Conservation (phyloP, 345 rosid species). For the Murraya paniculata region DNA sequence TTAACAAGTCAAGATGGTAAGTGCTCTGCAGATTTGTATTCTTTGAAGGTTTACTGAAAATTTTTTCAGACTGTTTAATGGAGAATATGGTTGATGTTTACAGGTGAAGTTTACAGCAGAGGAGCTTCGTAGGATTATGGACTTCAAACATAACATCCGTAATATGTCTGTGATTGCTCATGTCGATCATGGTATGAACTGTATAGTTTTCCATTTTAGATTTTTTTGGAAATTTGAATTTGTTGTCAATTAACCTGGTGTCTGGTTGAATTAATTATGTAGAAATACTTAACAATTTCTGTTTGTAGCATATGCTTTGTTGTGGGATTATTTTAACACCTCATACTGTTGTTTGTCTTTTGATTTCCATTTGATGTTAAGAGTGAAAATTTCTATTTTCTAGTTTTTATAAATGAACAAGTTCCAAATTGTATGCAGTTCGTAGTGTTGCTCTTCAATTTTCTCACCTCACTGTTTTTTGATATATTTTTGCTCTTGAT, state of each 20-base stretch:
- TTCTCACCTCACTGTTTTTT: not conserved
- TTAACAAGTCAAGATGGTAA: conserved; percentile 29
- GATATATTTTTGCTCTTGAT: not conserved
- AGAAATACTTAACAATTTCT: not conserved
- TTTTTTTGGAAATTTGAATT: not conserved
- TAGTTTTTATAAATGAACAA: too few species aligned
- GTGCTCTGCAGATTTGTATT: not conserved
- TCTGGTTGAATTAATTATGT: not conserved
- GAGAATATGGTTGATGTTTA: not conserved
- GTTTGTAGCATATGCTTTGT: not conserved
- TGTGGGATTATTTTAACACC: not conserved
- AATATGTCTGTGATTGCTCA: conserved; percentile 67
- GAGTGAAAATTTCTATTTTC: not conserved
- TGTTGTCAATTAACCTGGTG: not conserved
- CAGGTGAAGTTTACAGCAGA: conserved; percentile 72
- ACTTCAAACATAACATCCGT: conserved; percentile 54
- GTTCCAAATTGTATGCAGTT: not conserved
- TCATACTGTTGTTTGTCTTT: not conserved
- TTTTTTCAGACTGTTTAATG: not conserved
- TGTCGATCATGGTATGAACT: conserved; percentile 52
- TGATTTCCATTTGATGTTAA: not conserved
- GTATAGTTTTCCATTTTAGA: too few species aligned
- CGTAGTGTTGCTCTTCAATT: not conserved
- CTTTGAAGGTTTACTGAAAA: not conserved
- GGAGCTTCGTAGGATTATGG: conserved; percentile 62